phyloP scores from a whole-genome alignment of 305 asterid species.

The Ilex paraguariensis region DNA sequence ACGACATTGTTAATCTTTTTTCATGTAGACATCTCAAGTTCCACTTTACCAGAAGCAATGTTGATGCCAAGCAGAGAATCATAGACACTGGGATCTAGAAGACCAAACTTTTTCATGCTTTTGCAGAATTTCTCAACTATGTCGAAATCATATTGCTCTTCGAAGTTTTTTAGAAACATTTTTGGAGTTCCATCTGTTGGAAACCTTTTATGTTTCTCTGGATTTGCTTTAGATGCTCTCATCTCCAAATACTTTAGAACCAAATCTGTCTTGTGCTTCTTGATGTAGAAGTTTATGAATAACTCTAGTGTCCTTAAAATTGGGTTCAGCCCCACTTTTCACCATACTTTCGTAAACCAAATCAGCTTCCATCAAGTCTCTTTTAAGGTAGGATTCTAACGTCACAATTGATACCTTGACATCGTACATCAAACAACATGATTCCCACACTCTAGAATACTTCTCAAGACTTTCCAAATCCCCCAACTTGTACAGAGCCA shows the following conservation, averaged over 20 bases:
- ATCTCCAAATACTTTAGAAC: slow-evolving; percentile 60
- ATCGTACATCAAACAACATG: slow-evolving; percentile 30
- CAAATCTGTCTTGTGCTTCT: slow-evolving; percentile 39
- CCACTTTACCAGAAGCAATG: too few relatives aligned
- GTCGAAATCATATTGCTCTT: slow-evolving; percentile 35
- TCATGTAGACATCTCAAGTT: too few relatives aligned
- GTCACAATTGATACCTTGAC: slow-evolving; percentile 56
- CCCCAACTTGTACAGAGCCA: slow-evolving; percentile 58
- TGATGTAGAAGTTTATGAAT: slow-evolving; percentile 36
- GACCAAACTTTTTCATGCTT: slow-evolving; percentile 50
- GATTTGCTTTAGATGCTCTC: slow-evolving; percentile 32
- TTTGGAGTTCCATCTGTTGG: slow-evolving; percentile 47
- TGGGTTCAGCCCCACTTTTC: slow-evolving; percentile 28
- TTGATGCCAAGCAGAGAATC: too few relatives aligned
- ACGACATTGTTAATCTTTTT: too few relatives aligned
- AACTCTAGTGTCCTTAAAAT: slow-evolving; percentile 42
- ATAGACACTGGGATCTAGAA: slow-evolving; percentile 21
- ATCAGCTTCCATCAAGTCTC: slow-evolving; percentile 57
- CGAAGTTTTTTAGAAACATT: slow-evolving; percentile 39
- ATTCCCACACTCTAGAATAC: slow-evolving; percentile 58
- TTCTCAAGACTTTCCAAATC: slow-evolving; percentile 46
- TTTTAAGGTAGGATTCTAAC: slow-evolving; percentile 49
- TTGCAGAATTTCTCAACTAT: slow-evolving; percentile 40
- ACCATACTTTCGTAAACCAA: slow-evolving; percentile 29
- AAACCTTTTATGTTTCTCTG: slow-evolving; percentile 32